phyloP scores from a whole-genome alignment of 345 rosid genomes.

The Litchi chinensis region DNA sequence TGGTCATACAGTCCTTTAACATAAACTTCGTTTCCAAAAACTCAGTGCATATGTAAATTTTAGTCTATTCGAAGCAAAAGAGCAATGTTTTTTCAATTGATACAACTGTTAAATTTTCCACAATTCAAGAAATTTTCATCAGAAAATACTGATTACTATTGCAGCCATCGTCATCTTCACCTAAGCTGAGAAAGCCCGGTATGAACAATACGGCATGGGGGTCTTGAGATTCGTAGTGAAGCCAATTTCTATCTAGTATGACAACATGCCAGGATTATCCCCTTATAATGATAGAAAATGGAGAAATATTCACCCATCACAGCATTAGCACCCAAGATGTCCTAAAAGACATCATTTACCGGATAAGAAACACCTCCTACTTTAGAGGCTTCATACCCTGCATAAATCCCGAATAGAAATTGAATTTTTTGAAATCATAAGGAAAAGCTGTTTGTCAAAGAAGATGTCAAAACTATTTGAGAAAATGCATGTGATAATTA shows the following conservation, averaged over 20 bases:
- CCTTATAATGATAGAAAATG: background rate
- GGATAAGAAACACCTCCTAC: conserved; percentile 31
- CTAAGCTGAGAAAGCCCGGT: background rate
- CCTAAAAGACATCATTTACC: background rate
- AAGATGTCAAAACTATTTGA: background rate
- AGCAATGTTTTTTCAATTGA: background rate
- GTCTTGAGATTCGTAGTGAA: background rate
- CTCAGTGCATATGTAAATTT: background rate
- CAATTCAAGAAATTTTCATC: background rate
- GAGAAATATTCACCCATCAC: background rate
- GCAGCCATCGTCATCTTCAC: conserved; percentile 5
- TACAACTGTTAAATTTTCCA: background rate
- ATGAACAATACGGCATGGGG: background rate
- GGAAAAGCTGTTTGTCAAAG: background rate
- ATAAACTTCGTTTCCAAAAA: background rate
- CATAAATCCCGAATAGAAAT: conserved; percentile 14
- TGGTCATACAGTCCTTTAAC: background rate
- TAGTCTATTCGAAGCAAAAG: background rate
- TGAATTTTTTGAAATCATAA: background rate
- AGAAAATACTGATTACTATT: background rate
- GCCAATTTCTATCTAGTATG: background rate
- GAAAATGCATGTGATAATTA: background rate
- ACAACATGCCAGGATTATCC: background rate
- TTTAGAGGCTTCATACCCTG: conserved; percentile 89
- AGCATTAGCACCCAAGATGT: conserved; percentile 2